Base-by-base conservation (phyloP, 164 flowering plant genomes). In the Protea cynaroides region DNA sequence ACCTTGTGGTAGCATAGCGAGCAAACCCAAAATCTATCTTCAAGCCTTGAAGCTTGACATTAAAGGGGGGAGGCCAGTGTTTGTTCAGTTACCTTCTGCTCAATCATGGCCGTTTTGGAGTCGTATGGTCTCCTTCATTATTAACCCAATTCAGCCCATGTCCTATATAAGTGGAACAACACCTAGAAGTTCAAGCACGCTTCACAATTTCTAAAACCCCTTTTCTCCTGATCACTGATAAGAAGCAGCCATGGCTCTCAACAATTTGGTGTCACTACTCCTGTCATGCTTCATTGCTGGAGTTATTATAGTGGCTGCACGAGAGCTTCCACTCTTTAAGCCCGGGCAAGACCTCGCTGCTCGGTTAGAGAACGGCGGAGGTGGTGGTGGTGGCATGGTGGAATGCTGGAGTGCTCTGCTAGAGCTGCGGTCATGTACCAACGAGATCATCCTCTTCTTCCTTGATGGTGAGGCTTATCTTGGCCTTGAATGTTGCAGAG, bases 371-470 rank as follows among this genome's bases (percentile, higher is more conserved):
- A 25, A n/a, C 1, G 59, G 54, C 2, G 56, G 24, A 2, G 56
- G 56, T 0, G 60, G 53, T 0, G 56, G 25, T 8, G 56, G 56
- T 1, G 74, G 57, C 5, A 10, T 59, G 56, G 18, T 47, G 0
- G 40, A 56, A 22, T 77, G 80, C 37, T 67, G 69, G 78, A 64
- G 59, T 25, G 61, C 78, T 8, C 46, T 78, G 37, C 56, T 65
- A 11, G 64, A 74, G 53, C 78, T 77, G 8, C 73, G 63, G 25
- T 47, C 81, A 0, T 78, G 81, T 59, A 75, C 75, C 1, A 54
- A 69, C 15, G 81, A 78, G 56, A 59, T 77, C 25, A 67, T 77
- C 4, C 57, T 71, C 50, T 77, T 77, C 69, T 77, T 77, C 68
- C 65, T 74, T 61, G 72, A 77, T 14, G 78, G 78, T 9, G 80